Percentiles rank a stretch among this genome's conserved stretches.
These are phyloP conservation scores for Pugionium dolabratum DNA, from an alignment of 345 rosid genomes.

Conservation along the genomic window DNA sequence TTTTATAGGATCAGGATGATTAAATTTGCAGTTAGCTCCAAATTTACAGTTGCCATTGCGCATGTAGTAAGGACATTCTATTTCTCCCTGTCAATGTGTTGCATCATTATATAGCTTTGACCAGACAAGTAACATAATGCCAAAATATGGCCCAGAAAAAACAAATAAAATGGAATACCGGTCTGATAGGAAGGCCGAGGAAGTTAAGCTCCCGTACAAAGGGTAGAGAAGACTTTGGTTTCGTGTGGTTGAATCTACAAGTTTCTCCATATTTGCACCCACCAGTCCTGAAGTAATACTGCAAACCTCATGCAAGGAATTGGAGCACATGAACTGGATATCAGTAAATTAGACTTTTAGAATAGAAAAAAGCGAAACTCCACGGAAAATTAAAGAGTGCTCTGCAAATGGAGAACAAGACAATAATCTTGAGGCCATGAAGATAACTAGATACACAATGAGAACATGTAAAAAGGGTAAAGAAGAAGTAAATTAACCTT, in stretches of 20 bases:
- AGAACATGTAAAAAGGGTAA: constrained; percentile 9
- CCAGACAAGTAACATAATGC: not conserved
- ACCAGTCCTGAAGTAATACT: constrained; percentile 93
- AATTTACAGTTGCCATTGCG: constrained; percentile 95
- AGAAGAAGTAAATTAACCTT: constrained; percentile 52
- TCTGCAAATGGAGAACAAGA: too few species aligned
- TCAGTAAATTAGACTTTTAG: constrained; percentile 7
- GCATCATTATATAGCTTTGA: constrained; percentile 14
- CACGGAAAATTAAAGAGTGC: too few species aligned
- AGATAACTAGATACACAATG: constrained; percentile 1
- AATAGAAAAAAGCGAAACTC: not conserved
- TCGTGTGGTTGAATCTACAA: constrained; percentile 84
- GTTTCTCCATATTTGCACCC: constrained; percentile 95
- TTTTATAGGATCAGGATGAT: constrained; percentile 90
- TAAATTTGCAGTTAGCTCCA: constrained; percentile 80
- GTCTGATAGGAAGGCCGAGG: constrained; percentile 88
- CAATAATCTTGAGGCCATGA: not conserved
- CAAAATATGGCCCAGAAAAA: constrained; percentile 1
- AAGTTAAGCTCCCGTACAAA: constrained; percentile 72
- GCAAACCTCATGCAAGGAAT: constrained; percentile 38
- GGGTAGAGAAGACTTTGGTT: constrained; percentile 39
- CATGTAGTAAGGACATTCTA: constrained; percentile 93
- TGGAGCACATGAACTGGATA: constrained; percentile 11
- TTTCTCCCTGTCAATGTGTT: constrained; percentile 66
- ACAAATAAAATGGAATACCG: constrained; percentile 44